Base-by-base conservation (phyloP, 441 rosid species). In the Isatis lusitanica region DNA sequence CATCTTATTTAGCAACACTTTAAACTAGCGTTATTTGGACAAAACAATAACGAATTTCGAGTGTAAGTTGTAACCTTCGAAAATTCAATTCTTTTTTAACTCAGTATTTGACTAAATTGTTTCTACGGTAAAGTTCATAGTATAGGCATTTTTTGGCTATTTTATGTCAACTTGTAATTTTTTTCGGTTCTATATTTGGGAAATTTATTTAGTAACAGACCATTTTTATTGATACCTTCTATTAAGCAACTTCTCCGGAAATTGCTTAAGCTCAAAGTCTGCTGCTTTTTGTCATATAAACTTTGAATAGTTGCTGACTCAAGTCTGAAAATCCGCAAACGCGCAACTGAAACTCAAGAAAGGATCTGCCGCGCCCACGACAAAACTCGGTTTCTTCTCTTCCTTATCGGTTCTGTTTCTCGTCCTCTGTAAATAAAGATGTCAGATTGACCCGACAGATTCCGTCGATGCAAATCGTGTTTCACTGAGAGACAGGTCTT, bases 301-400 rank as follows among this genome's bases (percentile, higher is more conserved):
- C 80, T 66, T 72, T 72, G 77, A 77, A 72, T 67, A 55, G 64
- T 61, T 77, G 77, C 73, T 62, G 81, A 78, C 81, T 67, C 60
- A 62, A 78, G 77, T 67, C 80, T 61, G 15, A 52, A 42, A 18
- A 40, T 68, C 56, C 55, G 17, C 55, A 72, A 72, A 63, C 44
- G 52, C 36, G 51, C 38, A 60, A 31, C 73, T 51, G 42, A 70
- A 76, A 70, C 66, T 61, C 61, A 9, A 35, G 58, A 38, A 69
- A 75, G 62, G 59, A 58, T 71, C 76, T 52, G 53, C 36, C 15
- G 36, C 59, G 51, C 9, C 35, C 57, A 6, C 13, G 9, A 60
- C 63, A 55, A 21, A 56, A 66, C 59, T 67, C 73, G 38, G 66
- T 72, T 67, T 61, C 63, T 50, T 70, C 46, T 64, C 72, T 56